phyloP scores from a whole-genome alignment of 176 grass and related monocot species.

The Guadua angustifolia region DNA sequence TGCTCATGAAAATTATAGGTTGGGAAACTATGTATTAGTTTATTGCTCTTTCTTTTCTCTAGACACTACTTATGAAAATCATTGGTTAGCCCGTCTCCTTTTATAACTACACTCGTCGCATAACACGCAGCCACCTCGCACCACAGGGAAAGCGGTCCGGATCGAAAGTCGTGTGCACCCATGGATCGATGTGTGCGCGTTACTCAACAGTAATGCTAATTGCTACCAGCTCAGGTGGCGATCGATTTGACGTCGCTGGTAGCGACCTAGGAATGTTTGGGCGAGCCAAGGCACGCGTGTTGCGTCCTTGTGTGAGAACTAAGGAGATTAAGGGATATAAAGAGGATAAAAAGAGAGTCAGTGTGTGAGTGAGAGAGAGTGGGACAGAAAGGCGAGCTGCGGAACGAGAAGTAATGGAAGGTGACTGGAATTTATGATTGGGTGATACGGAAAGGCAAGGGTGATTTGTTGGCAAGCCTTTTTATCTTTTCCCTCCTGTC shows the following conservation, averaged over 20 bases:
- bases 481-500: background rate
- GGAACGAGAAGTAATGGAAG: constrained; percentile 10
- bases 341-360: no score
- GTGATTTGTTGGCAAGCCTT: constrained; percentile 31
- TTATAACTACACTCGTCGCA: background rate
- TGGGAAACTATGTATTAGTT: no score
- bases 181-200: accelerated
- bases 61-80: no score
- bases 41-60: no score
- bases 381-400: background rate
- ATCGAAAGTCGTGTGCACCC: background rate
- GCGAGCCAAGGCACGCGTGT: constrained; percentile 10
- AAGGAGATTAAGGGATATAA: background rate
- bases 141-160: background rate
- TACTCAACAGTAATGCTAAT: background rate
- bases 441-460: constrained; percentile 29
- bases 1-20: no score
- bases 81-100: background rate
- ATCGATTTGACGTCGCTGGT: constrained; percentile 19
- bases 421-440: constrained; percentile 49
- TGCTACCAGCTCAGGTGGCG: background rate
- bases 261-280: constrained; percentile 32
- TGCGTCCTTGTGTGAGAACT: background rate
- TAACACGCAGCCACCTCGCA: constrained; percentile 6
- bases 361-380: no score